Evolutionary conservation across 306 rosid species (phyloP).

Genomic region (Crotalaria pallida): DNA sequence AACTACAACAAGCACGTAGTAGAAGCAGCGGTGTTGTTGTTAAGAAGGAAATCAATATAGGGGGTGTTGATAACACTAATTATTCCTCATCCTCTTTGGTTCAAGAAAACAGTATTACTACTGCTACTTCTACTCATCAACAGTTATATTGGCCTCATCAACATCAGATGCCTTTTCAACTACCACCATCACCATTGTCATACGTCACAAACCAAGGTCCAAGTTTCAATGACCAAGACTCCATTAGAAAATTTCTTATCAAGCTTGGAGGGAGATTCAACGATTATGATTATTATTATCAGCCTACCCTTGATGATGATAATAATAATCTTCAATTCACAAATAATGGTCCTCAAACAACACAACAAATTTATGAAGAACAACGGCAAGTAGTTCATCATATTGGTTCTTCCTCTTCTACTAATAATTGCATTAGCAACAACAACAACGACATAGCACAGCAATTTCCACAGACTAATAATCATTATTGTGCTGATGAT

Average conservation of each 20-base stretch:
- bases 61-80: not conserved
- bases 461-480: constrained; percentile 21
- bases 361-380: constrained; percentile 16
- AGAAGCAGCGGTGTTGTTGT: constrained; percentile 18
- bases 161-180: constrained; percentile 56
- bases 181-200: constrained; percentile 27
- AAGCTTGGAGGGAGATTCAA: constrained; percentile 69
- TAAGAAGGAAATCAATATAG: constrained; percentile 35
- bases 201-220: constrained; percentile 31
- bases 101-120: constrained; percentile 10
- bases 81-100: constrained; percentile 22
- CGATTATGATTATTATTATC: constrained; percentile 22
- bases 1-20: constrained; percentile 40
- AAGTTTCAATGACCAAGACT: constrained; percentile 45
- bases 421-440: constrained; percentile 7
- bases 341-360: not conserved
- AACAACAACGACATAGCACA: constrained; percentile 6
- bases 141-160: constrained; percentile 60
- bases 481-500: not conserved
- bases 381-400: too few species aligned
- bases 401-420: constrained; percentile 22
- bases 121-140: too few species aligned
- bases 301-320: constrained; percentile 25
- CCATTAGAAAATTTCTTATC: constrained; percentile 48
- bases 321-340: constrained; percentile 32